Evolutionary conservation across 2,329 filamentous ascomycete genomes (phyloP), one percentile per base, ranked within the genome.

Genomic region (Colletotrichum horii): DNA sequence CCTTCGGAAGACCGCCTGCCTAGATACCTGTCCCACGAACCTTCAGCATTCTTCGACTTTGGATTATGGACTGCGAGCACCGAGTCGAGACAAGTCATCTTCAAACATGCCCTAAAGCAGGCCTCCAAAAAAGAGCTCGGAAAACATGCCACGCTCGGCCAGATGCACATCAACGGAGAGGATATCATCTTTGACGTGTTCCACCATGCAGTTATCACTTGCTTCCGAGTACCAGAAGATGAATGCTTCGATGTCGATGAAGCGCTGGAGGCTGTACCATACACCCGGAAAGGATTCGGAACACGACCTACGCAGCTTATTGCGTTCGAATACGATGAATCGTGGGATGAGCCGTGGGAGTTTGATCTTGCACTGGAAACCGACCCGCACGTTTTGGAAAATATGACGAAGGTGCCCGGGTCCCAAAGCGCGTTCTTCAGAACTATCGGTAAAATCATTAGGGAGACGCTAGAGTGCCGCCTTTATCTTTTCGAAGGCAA

Each of bases 11-110:
- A 48, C 38, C 19, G n/a, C 12, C 38, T 19, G n/a, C 0, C 38
- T 48, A 0, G 19, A 12, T n/a, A 12, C 2, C 19, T 48, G 9
- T 48, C 19, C 1, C 19, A 0, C 38, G 38, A 48, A 16, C 0
- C 36, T 12, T n/a, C 38, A 48, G 5, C 1, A n/a, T 48, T 1
- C 19, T n/a, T 48, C 38, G 19, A 48, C 38, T 48, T 48, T n/a
- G 38, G 38, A 48, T n/a, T 48, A 48, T 48, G 38, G 38, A 48
- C 38, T 48, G 38, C 38, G 38, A 48, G 38, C 38, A 2, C 9
- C 19, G 38, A 48, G 19, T 48, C 38, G 38, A 48, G 38, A 1
- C 38, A 48, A n/a, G 38, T 48, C 38, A 48, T 48, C 1, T 48
- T 9, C 38, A 48, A 22, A 48, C 38, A 48, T 2, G 38, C 22